Evolutionary conservation across 768 basidiomycete species (phyloP), one percentile per base, ranked within the genome.

Genomic region (Podaxis pistillaris): DNA sequence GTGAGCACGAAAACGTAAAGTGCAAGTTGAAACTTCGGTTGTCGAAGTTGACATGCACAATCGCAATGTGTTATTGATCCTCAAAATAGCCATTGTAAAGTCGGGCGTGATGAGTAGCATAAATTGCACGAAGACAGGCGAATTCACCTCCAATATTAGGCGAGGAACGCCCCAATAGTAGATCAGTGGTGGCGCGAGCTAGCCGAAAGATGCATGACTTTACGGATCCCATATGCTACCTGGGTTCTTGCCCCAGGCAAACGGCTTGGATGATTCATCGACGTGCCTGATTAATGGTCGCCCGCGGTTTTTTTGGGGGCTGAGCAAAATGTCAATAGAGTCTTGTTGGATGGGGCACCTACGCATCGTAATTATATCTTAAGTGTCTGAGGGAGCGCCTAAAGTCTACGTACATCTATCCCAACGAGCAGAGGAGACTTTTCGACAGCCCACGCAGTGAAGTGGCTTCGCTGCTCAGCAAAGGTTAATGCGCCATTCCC

Each of bases 211-310:
- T 33, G 38, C 33, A 28, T 30, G 38, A 65, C 72, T 68, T 33
- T 58, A 71, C 67, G 66, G 60, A 63, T 64, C 63, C 68, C 70
- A 71, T 41, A 70, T 73, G 38, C 64, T 22, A 64, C 81, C 66
- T 63, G 83, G 82, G 67, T 85, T 83, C 68, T 81, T 77, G 12
- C 83, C 84, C 83, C 82, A 86, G 63, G 81, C 75, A 75, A 85
- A 85, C n/a, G 84, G 83, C 55, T 78, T 79, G 47, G 84, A 70
- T 22, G 80, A 80, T 19, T 78, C 79, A 30, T 81, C 82, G 28
- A 80, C 76, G 79, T 76, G 60, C 84, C 83, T 65, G 33, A 33
- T 33, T 33, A 33, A 33, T 84, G 84, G 66, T 83, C 81, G 62
- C 84, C 82, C 15, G 83, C 82, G 26, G 85, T 77, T 37, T 85